Conservation (phyloP, 2,329 filamentous ascomycete species). For the Massarina eburnea region DNA sequence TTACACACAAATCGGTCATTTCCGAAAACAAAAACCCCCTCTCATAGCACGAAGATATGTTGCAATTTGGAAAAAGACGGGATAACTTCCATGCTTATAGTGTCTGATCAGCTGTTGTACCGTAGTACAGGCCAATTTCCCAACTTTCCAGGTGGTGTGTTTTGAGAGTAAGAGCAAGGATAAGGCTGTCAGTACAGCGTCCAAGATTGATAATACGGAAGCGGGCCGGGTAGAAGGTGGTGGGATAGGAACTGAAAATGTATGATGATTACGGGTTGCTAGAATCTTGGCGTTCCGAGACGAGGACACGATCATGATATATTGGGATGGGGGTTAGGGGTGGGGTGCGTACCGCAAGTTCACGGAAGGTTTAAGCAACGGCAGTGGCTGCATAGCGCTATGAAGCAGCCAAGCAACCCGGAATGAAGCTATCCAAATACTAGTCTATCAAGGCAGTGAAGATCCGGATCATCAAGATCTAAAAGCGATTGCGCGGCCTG, state of each 20-base stretch:
- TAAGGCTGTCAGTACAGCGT: background rate
- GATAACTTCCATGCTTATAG: conserved; percentile 37
- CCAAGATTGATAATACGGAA: background rate
- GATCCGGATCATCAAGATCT: too few relatives aligned
- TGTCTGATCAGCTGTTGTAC: conserved; percentile 36
- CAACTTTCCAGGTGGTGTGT: conserved; percentile 33
- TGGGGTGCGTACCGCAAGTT: too few relatives aligned
- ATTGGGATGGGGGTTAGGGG: background rate
- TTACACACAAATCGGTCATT: background rate
- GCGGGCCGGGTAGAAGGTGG: background rate
- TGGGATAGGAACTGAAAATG: background rate
- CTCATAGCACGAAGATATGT: conserved; percentile 20
- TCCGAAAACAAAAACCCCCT: conserved; percentile 3
- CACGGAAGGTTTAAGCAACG: too few relatives aligned
- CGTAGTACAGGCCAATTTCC: conserved; percentile 33
- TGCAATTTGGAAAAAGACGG: conserved; percentile 26
- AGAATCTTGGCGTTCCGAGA: background rate
- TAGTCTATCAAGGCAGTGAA: too few relatives aligned
- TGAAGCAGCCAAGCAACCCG: too few relatives aligned
- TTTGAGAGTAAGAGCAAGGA: conserved; percentile 17
- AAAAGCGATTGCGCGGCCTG: too few relatives aligned
- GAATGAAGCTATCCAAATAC: too few relatives aligned
- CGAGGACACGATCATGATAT: background rate
- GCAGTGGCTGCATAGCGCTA: too few relatives aligned
- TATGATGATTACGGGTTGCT: background rate